Base-by-base conservation (phyloP, 495 filamentous ascomycete species). In the Daldinia vernicosa region DNA sequence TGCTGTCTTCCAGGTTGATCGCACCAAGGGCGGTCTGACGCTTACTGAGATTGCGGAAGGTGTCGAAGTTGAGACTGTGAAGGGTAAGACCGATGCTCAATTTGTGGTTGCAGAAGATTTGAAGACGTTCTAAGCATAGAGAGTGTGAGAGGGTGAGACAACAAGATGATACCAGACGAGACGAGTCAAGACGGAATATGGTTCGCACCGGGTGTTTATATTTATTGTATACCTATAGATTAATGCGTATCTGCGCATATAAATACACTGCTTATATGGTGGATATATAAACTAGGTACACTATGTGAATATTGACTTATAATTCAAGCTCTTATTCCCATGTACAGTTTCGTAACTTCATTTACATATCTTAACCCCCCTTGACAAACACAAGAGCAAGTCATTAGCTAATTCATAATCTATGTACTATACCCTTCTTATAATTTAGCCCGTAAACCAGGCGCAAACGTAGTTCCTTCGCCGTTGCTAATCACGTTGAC, bases 401-500 rank as follows among this genome's bases (percentile, higher is more conserved):
- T 9, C 7, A 22, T 22, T 9, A 3, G 19, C 7, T 17, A 17
- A 2, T 7, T 17, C 11, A 22, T 17, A 6, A 43, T 43, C n/a
- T 19, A 6, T 1, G 39, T 43, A 6, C 11, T 27, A 22, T 40
- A 0, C 32, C 32, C 32, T 12, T 52, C 76, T 76, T 78, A 88
- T 74, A 87, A 76, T 76, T 86, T 87, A 14, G 81, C 70, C 71
- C 79, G 78, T 43, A 82, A 74, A 8, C 80, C 84, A 17, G 85
- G 83, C 28, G 88, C 90, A 84, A 91, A 93, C 58, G 82, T 88
- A 32, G 82, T 88, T 8, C 86, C 86, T 33, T 75, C 71, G 0
- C 85, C 88, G 17, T 81, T 79, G 8, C 89, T 83, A 72, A 94
- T 87, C 1, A 85, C 84, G 73, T 86, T 82, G 0, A 92, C 87